Conservation (phyloP, 2,329 filamentous ascomycete genomes). For the Paracamarosporium sp. region DNA sequence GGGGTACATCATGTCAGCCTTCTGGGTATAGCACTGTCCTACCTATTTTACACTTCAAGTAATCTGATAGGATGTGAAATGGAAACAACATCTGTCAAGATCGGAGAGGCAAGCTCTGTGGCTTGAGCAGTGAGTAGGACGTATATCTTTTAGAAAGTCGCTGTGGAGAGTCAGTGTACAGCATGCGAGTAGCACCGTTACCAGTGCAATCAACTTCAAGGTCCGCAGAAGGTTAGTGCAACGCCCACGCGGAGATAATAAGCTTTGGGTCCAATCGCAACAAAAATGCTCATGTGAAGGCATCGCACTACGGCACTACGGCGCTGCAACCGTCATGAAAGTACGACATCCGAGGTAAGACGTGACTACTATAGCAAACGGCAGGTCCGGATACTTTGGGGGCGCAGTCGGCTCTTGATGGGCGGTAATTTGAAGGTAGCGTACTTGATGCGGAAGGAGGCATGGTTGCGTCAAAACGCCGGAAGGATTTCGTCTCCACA, state of each 20-base stretch:
- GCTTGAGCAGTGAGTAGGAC: background rate
- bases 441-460: slow-evolving; percentile 21
- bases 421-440: slow-evolving; percentile 17
- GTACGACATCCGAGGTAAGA: slow-evolving; percentile 7
- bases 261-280: slow-evolving; percentile 18
- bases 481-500: slow-evolving; percentile 10
- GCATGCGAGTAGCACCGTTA: slow-evolving; percentile 5
- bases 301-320: slow-evolving; percentile 9
- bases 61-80: background rate
- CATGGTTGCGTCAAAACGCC: slow-evolving; percentile 3
- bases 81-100: background rate
- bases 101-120: background rate
- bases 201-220: background rate
- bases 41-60: slow-evolving; percentile 1
- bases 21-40: slow-evolving; percentile 8
- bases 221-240: slow-evolving; percentile 14
- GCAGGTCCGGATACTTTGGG: background rate
- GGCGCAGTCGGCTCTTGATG: slow-evolving; percentile 5
- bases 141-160: background rate
- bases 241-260: slow-evolving; percentile 10
- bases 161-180: slow-evolving; percentile 11
- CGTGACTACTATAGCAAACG: background rate
- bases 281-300: slow-evolving; percentile 1
- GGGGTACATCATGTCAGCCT: slow-evolving; percentile 12
- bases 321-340: background rate